These are phyloP conservation scores for Nigrograna mackinnonii DNA, from an alignment of 2,329 filamentous ascomycete genomes.

Conservation along the genomic window DNA sequence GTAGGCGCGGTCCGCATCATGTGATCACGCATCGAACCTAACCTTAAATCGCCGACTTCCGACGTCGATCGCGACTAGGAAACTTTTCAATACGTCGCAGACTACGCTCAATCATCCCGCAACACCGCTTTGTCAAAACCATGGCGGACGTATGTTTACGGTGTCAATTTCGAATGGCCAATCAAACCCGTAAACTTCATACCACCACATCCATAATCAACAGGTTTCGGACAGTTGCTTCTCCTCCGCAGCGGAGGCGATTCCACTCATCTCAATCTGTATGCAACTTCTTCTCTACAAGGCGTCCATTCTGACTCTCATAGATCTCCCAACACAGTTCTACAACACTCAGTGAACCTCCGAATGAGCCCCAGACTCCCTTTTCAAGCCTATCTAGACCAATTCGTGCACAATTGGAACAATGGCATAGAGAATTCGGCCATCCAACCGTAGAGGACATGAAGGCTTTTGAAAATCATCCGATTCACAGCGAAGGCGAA, in stretches of 20 bases:
- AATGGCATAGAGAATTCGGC: slow-evolving; percentile 50
- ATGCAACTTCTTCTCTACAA: slow-evolving; percentile 4
- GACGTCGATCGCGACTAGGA: background rate
- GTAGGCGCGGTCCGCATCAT: too few relatives aligned
- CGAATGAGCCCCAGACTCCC: too few relatives aligned
- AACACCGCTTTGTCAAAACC: too few relatives aligned
- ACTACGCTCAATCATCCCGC: too few relatives aligned
- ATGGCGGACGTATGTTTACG: too few relatives aligned
- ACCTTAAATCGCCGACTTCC: background rate
- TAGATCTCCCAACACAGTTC: slow-evolving; percentile 18
- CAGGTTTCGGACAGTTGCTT: too few relatives aligned
- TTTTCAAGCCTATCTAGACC: slow-evolving; percentile 17
- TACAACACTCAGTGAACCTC: slow-evolving; percentile 3
- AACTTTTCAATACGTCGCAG: too few relatives aligned
- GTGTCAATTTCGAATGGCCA: too few relatives aligned
- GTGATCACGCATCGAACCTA: too few relatives aligned
- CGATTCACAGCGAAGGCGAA: slow-evolving; percentile 19
- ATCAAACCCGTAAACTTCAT: too few relatives aligned
- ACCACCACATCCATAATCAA: too few relatives aligned
- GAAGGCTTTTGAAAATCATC: slow-evolving; percentile 32
- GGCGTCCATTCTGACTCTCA: slow-evolving; percentile 10
- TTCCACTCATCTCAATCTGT: slow-evolving; percentile 25
- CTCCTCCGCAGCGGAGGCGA: slow-evolving; percentile 16
- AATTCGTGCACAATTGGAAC: slow-evolving; percentile 31
- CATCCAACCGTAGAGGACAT: slow-evolving; percentile 30